Percentiles rank a stretch among this genome's conserved stretches.
These are phyloP conservation scores for Thozetella sp. DNA, from an alignment of 495 filamentous ascomycete species.

Conservation along the genomic window DNA sequence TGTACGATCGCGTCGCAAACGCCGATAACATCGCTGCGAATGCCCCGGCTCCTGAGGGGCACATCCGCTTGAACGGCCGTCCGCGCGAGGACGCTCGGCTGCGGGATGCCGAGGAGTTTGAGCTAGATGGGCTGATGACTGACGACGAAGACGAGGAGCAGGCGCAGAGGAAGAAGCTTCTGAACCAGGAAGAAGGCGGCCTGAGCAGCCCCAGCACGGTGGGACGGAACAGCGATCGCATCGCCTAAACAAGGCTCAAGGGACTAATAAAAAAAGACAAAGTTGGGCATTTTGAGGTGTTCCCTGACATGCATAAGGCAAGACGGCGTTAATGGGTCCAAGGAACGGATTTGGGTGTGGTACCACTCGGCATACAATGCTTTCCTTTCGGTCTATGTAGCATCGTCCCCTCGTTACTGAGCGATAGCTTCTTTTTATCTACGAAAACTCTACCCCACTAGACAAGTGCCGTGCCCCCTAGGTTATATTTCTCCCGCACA, in stretches of 20 bases:
- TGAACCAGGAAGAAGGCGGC: slow-evolving; percentile 31
- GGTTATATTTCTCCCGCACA: too few relatives aligned
- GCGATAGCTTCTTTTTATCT: too few relatives aligned
- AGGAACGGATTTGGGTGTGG: background rate
- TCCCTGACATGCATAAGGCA: background rate
- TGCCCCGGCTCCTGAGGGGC: slow-evolving; percentile 19
- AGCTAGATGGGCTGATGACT: slow-evolving; percentile 86
- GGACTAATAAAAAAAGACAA: background rate
- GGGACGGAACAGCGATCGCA: slow-evolving; percentile 32
- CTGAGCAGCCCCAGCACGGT: slow-evolving; percentile 38
- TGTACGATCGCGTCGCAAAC: slow-evolving; percentile 66
- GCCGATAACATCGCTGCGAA: slow-evolving; percentile 24
- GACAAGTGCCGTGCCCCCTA: too few relatives aligned
- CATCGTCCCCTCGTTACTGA: background rate
- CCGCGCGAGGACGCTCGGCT: slow-evolving; percentile 46
- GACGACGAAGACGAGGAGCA: slow-evolving; percentile 71
- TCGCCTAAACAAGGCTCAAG: background rate
- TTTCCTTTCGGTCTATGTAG: background rate
- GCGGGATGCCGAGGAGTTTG: slow-evolving; percentile 86
- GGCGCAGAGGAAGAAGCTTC: slow-evolving; percentile 35
- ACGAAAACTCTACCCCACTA: too few relatives aligned
- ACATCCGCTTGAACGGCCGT: slow-evolving; percentile 57
- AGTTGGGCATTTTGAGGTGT: background rate
- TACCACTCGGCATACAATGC: background rate
- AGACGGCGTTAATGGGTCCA: background rate